Conservation (phyloP, 2,329 filamentous ascomycete genomes). For the Hypoxylon sp. region DNA sequence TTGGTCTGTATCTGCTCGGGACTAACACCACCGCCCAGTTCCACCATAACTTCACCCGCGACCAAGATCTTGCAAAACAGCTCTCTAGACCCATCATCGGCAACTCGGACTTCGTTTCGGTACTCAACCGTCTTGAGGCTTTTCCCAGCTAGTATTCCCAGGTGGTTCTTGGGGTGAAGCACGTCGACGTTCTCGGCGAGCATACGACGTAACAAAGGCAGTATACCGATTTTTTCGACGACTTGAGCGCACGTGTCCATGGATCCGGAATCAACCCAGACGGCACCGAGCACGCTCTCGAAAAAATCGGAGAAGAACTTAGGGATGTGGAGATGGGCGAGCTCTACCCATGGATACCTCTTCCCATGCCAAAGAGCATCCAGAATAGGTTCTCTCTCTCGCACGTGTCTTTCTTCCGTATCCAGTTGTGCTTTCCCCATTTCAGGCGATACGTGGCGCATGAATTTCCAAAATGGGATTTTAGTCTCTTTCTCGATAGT, state of each 20-base stretch:
- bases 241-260: conserved; percentile 72
- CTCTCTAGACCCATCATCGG: conserved; percentile 45
- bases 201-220: conserved; percentile 73
- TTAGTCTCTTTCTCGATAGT: conserved; percentile 47
- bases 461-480: conserved; percentile 77
- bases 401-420: conserved; percentile 62
- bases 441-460: conserved; percentile 70
- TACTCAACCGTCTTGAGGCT: conserved; percentile 68
- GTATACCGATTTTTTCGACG: conserved; percentile 74
- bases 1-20: conserved; percentile 68
- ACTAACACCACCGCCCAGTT: conserved; percentile 62
- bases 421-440: conserved; percentile 64
- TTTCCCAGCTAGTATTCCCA: conserved; percentile 71
- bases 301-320: conserved; percentile 90
- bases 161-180: conserved; percentile 75
- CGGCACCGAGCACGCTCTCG: conserved; percentile 83
- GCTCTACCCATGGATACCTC: conserved; percentile 82
- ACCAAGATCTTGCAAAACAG: conserved; percentile 65
- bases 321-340: conserved; percentile 74
- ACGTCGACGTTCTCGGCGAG: conserved; percentile 71
- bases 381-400: conserved; percentile 65
- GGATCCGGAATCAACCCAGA: conserved; percentile 83
- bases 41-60: conserved; percentile 62
- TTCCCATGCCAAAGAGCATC: conserved; percentile 64
- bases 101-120: conserved; percentile 53